phyloP scores from a whole-genome alignment of 176 grass and related monocot genomes.

The Zoysia japonica region DNA sequence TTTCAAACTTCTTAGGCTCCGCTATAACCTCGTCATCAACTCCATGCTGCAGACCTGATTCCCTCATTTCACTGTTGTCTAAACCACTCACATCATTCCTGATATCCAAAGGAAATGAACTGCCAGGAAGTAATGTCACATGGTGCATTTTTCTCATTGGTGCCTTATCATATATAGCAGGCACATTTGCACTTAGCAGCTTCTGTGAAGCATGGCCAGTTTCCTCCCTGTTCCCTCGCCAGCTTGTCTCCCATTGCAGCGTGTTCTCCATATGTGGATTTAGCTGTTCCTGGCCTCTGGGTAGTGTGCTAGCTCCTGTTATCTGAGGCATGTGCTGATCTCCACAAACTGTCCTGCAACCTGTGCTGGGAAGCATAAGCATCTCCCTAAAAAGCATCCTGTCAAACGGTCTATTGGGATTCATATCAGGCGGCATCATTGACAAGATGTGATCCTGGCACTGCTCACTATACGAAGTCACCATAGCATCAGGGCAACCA shows the following conservation, averaged over 20 bases:
- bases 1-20: conserved; percentile 22
- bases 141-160: conserved; percentile 23
- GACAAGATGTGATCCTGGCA: conserved; percentile 35
- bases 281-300: conserved; percentile 8
- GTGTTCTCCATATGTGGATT: neutral
- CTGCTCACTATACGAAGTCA: conserved; percentile 40
- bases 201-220: conserved; percentile 6
- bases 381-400: conserved; percentile 28
- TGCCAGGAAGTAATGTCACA: conserved; percentile 11
- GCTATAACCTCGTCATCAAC: neutral
- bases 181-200: conserved; percentile 16
- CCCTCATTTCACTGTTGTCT: neutral
- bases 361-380: conserved; percentile 20
- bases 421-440: conserved; percentile 23
- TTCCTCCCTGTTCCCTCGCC: conserved; percentile 24
- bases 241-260: conserved; percentile 25
- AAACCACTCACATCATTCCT: conserved; percentile 24
- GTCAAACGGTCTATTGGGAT: conserved; percentile 5
- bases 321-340: conserved; percentile 21
- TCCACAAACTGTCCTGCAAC: conserved; percentile 12
- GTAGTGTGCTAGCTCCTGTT: neutral
- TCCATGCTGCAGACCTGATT: conserved; percentile 1
- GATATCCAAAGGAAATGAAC: conserved; percentile 16
- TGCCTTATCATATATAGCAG: conserved; percentile 25
- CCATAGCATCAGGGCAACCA: neutral